Evolutionary conservation across 768 basidiomycete species (phyloP), one percentile per base, ranked within the genome.

Genomic region (Mycena metata): DNA sequence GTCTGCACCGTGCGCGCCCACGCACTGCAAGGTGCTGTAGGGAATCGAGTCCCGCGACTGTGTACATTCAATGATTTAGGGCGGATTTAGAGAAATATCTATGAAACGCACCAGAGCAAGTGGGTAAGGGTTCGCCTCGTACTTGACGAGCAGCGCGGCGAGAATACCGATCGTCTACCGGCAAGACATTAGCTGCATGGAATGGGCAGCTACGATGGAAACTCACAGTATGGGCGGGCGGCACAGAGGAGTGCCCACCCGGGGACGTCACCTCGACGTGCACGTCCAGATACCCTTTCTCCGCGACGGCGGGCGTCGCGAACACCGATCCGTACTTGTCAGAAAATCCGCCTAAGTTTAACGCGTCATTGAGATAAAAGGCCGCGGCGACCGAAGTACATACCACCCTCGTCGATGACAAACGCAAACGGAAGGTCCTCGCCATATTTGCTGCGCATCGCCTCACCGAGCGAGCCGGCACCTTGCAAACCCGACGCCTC

Each of bases 401-500:
- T 77, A 90, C 94, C 88, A 39, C 96, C 96, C 83, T 98, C 96
- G 74, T 98, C 96, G 39, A 98, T 84, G 50, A 98, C 77, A 75
- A 97, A 84, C 0, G 92, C 89, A 75, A 95, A 89, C 2, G 70
- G 70, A 5, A 88, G 86, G 73, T 95, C 78, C 66, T 86, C 76
- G 41, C 95, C 96, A 75, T 93, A 96, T 17, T 82, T 84, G 3
- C 83, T 71, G 52, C 88, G 76, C 35, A 98, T 79, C 50, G 80
- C 80, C 13, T 79, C 73, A 0, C 83, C 81, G 46, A 92, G 80
- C 5, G 75, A 73, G 26, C 76, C 77, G 11, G 90, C 91, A 36
- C 91, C 91, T 88, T 92, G 67, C 8, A 60, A 58, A 45, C 90
- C 90, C 61, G 83, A 82, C 63, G 86, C 82, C 80, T 94, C 93